Base-by-base conservation (phyloP, 176 grass and related monocot species). In the Aegilops longissima region DNA sequence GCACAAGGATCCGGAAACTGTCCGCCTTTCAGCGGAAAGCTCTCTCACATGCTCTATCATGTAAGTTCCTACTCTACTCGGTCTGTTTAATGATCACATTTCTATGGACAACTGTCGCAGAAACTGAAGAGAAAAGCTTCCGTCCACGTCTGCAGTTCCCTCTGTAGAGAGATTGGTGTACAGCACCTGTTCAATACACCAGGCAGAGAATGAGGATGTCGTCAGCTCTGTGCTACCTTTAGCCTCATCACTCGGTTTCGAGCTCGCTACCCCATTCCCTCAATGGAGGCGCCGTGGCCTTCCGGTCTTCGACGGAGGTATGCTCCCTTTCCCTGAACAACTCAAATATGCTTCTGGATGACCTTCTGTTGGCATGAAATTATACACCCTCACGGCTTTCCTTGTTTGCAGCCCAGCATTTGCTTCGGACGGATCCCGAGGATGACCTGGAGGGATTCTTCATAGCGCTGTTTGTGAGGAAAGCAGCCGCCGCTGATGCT, bases 391-490 rank as follows among this genome's bases (percentile, higher is more conserved):
- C 21, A 59, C 63, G 20, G 54, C 0, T 84, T 38, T 4, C 51
- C 16, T 83, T 2, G 0, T 71, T 85, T 33, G 52, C 92, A 98
- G 96, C 93, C 33, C 84, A 95, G 34, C 81, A 89, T 87, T 69
- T 98, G 80, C 88, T 98, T 24, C 86, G 96, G 42, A 98, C 96
- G 1, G 86, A 98, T 42, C 96, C 92, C 1, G 84, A 86, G 52
- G 96, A 98, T 10, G 92, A 70, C 23, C 82, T 95, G 12, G 96
- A 98, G 79, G 96, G 96, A 39, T 98, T 96, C 90, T 98, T 96
- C 86, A 93, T 98, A 39, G 71, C 92, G 17, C 88, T 96, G 61
- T 98, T 98, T 35, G 90, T 98, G 6, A 94, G 90, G 23, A 89
- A 90, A 92, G 23, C 51, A 59, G 79, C 33, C 23, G 80, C 30